A percentile compares a stretch with the other conserved stretches of the same genome.
phyloP scores from a whole-genome alignment of 306 rosid genomes.

The Acmispon strigosus region DNA sequence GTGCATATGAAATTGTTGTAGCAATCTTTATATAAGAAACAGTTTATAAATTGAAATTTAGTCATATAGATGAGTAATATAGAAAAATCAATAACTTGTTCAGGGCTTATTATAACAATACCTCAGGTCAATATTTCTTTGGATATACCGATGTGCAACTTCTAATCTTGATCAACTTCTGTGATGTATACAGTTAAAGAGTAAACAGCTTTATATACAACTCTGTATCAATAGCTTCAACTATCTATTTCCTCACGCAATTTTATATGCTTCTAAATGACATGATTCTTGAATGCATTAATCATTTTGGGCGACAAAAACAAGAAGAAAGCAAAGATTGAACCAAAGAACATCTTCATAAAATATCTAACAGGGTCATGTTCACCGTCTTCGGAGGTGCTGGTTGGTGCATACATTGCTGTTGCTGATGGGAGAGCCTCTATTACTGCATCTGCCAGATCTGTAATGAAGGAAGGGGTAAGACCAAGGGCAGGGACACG shows the following conservation, averaged over 20 bases:
- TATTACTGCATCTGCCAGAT: constrained; percentile 85
- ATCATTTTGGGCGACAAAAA: too few species aligned
- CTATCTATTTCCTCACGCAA: neutral
- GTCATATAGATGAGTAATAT: neutral
- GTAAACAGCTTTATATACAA: neutral
- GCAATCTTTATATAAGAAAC: too few species aligned
- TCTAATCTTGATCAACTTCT: neutral
- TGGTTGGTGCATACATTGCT: constrained; percentile 41
- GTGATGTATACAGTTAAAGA: neutral
- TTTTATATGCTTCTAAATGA: constrained; percentile 24
- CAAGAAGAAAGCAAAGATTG: constrained; percentile 61
- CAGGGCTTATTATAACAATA: neutral
- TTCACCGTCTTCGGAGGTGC: constrained; percentile 42
- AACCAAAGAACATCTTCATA: constrained; percentile 68
- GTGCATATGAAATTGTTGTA: too few species aligned
- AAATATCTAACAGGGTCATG: constrained; percentile 43
- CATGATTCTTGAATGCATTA: constrained; percentile 50
- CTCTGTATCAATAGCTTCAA: neutral
- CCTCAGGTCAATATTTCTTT: neutral
- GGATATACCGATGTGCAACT: neutral
- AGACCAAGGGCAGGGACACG: constrained; percentile 96
- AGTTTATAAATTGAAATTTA: neutral
- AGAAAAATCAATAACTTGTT: neutral
- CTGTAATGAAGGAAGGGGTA: constrained; percentile 76
- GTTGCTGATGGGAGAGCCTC: constrained; percentile 92